Base-by-base conservation (phyloP, 352 stramenopile species). In the Globisporangium paddicum region DNA sequence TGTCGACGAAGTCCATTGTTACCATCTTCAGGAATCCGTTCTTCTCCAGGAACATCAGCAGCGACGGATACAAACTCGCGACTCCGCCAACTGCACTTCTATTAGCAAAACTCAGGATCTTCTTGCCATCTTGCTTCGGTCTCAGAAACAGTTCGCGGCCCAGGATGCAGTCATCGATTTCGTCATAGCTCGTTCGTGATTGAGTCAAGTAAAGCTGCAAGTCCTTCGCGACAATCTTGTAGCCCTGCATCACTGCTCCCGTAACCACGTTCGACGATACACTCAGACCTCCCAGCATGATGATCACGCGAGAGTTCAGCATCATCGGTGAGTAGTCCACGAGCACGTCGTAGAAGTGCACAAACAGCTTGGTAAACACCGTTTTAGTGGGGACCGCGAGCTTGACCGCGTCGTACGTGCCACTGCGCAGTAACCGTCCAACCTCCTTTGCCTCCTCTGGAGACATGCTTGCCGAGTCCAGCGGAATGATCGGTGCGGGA, bases 231-330 rank as follows among this genome's bases (percentile, higher is more conserved):
- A 76, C 77, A 19, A 96, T 86, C 60, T 96, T 94, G 64, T 92
- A 96, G 7, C 86, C 86, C 62, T 95, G 86, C 64, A 96, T 89
- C 19, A 86, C 59, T n/a, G 86, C 86, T 37, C 82, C 83, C 0
- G 82, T 92, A 18, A 96, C 86, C 5, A 96, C 77, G 65, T 96
- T 96, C 2, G 86, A 94, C 21, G 82, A 93, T 2, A 96, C 69
- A 18, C 69, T 77, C 7, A 93, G 67, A 23, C 83, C 90, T 5
- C 85, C 85, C 8, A 95, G 62, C 40, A 91, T 69, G 30, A 96
- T 48, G 41, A 96, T 88, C 9, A 87, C 60, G n/a, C 83, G 75
- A 19, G 83, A 93, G 9, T 68, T 66, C 44, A 93, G 53, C 6
- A 67, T 75, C 18, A 70, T 62, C 32, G 86, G 86, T 11, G 84